Base-by-base conservation (phyloP, 495 filamentous ascomycete genomes). In the Clavariopsis aquatica region DNA sequence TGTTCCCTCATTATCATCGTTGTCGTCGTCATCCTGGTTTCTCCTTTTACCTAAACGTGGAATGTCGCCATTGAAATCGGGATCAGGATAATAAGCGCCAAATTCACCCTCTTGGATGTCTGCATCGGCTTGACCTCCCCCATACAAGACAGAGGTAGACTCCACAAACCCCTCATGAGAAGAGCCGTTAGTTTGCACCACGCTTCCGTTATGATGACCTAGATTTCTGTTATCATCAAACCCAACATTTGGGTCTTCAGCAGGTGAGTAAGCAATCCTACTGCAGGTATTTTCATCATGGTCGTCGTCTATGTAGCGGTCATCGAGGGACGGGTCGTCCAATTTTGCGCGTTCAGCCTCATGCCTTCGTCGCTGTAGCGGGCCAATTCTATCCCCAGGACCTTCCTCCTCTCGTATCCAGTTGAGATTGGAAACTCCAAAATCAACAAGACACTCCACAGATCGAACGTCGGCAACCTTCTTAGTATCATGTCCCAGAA, bases 401-500 rank as follows among this genome's bases (percentile, higher is more conserved):
- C 71, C 60, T 57, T 81, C 79, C 57, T 79, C 77, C 57, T 85
- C 38, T 57, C 83, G 84, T 52, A 96, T 72, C 89, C 91, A 95
- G 27, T 79, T 82, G 8, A 92, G 75, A 74, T 98, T 98, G 17
- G 92, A 91, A 24, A 87, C 79, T 13, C 86, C 82, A 76, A 96
- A 94, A 68, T 96, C 89, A 10, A 96, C 90, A 15, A 96, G 78
- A 41, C 85, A 85, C 71, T 98, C 92, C 13, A 93, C 84, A 72
- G 92, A 96, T 49, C 94, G 85, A 51, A 87, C 87, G 74, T 98
- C 94, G 17, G 93, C 92, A 29, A 97, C 84, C 36, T 88, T 88
- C 47, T 82, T 87, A 0, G 94, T 98, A 58, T 96, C 92, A 71
- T 95, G 90, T 0, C 93, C 94, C 13, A 97, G 83, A 1, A 93